A percentile compares a stretch with the other conserved stretches of the same genome.
Evolutionary conservation across 306 rosid genomes (phyloP).

Genomic region (Sphenostylis stenocarpa): DNA sequence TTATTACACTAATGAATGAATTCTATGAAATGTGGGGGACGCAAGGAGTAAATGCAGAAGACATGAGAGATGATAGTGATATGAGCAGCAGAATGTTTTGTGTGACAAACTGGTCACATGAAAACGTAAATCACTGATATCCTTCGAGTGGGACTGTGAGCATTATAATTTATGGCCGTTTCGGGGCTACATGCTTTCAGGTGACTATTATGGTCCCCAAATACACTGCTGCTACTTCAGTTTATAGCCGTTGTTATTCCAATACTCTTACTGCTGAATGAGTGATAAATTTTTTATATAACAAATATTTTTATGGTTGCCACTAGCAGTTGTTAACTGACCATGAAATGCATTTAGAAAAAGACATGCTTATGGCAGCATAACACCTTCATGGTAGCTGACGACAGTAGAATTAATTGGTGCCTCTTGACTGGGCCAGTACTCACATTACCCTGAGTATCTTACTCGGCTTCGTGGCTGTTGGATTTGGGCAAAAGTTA

Average conservation of each 20-base stretch:
- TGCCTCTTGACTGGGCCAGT: not conserved
- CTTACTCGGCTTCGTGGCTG: not conserved
- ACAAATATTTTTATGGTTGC: not conserved
- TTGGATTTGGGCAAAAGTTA: not conserved
- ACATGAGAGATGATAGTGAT: slow-evolving; percentile 28
- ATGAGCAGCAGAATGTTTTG: not conserved
- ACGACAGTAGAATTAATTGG: not conserved
- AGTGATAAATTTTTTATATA: not conserved
- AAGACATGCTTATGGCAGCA: not conserved
- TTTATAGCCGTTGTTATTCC: not conserved
- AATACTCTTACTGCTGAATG: not conserved
- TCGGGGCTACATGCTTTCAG: slow-evolving; percentile 18
- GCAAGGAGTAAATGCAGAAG: not conserved
- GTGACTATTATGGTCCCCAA: not conserved
- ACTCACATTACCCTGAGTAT: not conserved
- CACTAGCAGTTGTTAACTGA: not conserved
- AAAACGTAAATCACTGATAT: not conserved
- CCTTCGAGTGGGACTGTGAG: slow-evolving; percentile 21
- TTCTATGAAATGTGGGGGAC: slow-evolving; percentile 4
- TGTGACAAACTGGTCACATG: slow-evolving; percentile 5
- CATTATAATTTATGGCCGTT: not conserved
- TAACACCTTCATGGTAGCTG: not conserved
- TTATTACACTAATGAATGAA: not conserved
- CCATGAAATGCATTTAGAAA: not conserved
- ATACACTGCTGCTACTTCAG: not conserved